Conservation (phyloP, 176 grass and related monocot genomes). For the Carex littledalei region DNA sequence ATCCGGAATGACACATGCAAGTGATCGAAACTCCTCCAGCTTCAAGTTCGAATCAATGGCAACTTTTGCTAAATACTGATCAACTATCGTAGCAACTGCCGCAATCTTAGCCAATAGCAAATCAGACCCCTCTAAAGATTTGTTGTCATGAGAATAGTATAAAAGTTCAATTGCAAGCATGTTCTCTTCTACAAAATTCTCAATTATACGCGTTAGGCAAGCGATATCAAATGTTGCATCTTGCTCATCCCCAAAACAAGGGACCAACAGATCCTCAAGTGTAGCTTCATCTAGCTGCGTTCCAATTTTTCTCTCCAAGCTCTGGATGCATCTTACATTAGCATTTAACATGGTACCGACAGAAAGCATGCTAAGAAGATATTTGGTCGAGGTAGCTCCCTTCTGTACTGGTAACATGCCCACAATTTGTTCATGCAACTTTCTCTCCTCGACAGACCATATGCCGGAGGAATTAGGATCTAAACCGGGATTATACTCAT, state of each 20-base stretch:
- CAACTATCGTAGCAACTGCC: slow-evolving; percentile 61
- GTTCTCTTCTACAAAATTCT: slow-evolving; percentile 55
- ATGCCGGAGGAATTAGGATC: slow-evolving; percentile 12
- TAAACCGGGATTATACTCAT: slow-evolving; percentile 25
- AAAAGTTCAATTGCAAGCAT: slow-evolving; percentile 38
- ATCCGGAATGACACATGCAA: slow-evolving; percentile 58
- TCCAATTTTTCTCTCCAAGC: slow-evolving; percentile 42
- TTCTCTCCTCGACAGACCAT: slow-evolving; percentile 30
- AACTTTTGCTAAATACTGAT: slow-evolving; percentile 57
- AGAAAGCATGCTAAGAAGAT: slow-evolving; percentile 39
- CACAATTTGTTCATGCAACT: slow-evolving; percentile 36
- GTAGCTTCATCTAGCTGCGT: slow-evolving; percentile 35
- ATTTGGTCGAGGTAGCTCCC: slow-evolving; percentile 9
- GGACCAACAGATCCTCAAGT: slow-evolving; percentile 39
- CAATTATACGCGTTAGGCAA: slow-evolving; percentile 59
- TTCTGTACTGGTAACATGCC: slow-evolving; percentile 32
- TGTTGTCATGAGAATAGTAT: neutral
- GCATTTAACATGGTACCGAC: slow-evolving; percentile 37
- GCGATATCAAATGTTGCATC: slow-evolving; percentile 66
- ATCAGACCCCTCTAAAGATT: slow-evolving; percentile 9
- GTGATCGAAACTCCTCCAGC: slow-evolving; percentile 61
- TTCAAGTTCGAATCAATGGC: slow-evolving; percentile 68
- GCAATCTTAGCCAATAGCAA: slow-evolving; percentile 33
- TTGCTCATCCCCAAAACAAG: slow-evolving; percentile 2
- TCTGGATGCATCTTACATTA: slow-evolving; percentile 26